Evolutionary conservation across 345 rosid genomes (phyloP).

Genomic region (Nasturtium officinale): DNA sequence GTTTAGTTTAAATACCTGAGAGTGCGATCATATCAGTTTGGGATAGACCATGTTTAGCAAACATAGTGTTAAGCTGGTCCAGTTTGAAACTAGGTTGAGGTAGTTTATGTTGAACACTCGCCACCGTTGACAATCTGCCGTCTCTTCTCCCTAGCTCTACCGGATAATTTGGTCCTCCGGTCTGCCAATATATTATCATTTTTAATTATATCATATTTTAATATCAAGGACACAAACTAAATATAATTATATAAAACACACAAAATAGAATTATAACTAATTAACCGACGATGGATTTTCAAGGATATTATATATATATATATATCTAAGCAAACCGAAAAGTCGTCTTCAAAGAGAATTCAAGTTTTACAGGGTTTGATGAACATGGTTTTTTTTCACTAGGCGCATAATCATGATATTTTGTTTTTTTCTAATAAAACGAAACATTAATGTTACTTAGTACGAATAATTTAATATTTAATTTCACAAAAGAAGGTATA

Average conservation of each 20-base stretch:
- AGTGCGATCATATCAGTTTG: conserved; percentile 89
- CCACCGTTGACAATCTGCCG: conserved; percentile 64
- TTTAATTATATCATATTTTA: background rate
- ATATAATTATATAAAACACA: background rate
- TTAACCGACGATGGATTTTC: background rate
- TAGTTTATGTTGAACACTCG: conserved; percentile 63
- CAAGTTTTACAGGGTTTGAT: background rate
- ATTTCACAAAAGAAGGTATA: background rate
- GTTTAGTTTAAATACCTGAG: conserved; percentile 54
- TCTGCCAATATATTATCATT: conserved; percentile 44
- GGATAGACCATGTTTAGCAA: conserved; percentile 55
- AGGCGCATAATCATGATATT: background rate
- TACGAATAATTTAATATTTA: background rate
- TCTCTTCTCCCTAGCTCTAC: conserved; percentile 87
- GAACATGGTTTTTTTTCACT: too few relatives aligned
- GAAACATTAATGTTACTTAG: background rate
- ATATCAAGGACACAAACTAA: background rate
- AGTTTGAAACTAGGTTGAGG: conserved; percentile 64
- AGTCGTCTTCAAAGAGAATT: too few relatives aligned
- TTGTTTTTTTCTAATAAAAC: too few relatives aligned
- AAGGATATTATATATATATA: too few relatives aligned
- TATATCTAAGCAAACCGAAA: background rate
- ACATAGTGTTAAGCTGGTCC: conserved; percentile 68
- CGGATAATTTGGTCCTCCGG: conserved; percentile 77
- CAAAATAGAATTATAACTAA: too few relatives aligned